phyloP scores from a whole-genome alignment of 148 eudicot species.

The Simmondsia chinensis region DNA sequence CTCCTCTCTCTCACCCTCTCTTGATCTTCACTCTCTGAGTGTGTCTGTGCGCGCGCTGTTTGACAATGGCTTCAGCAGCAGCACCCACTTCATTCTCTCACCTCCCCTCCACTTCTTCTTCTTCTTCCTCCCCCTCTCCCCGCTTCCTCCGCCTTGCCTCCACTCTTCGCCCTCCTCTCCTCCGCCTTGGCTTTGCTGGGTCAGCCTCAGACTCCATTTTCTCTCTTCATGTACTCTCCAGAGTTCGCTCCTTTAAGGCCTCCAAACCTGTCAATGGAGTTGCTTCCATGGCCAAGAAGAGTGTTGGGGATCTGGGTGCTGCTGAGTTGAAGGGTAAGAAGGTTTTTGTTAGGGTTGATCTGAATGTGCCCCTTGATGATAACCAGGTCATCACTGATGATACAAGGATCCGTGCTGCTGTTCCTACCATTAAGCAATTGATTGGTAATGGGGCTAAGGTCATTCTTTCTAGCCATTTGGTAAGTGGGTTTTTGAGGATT shows the following conservation, averaged over 20 bases:
- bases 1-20: constrained; percentile 4
- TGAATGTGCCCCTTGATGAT: constrained; percentile 88
- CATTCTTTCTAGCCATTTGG: constrained; percentile 78
- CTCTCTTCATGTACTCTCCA: constrained; percentile 41
- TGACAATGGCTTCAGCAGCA: constrained; percentile 64
- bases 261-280: constrained; percentile 41
- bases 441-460: constrained; percentile 67
- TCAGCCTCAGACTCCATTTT: constrained; percentile 39
- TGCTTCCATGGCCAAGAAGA: constrained; percentile 72
- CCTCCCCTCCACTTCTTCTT: constrained; percentile 33
- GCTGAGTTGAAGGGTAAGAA: constrained; percentile 77
- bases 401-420: constrained; percentile 83
- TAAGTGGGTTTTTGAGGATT: constrained; percentile 8
- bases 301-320: constrained; percentile 57
- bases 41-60: background rate
- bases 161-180: constrained; percentile 34
- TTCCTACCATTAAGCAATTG: constrained; percentile 73
- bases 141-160: constrained; percentile 28
- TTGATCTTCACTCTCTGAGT: background rate
- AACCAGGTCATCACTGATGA: constrained; percentile 72
- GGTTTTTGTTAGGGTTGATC: constrained; percentile 77
- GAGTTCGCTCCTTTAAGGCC: constrained; percentile 24
- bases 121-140: constrained; percentile 29
- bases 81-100: constrained; percentile 46
- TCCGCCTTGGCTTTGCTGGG: constrained; percentile 45